Percentiles rank a stretch among this genome's conserved stretches.
Evolutionary conservation across 495 filamentous ascomycete species (phyloP).

Genomic region (Patellaria atrata): DNA sequence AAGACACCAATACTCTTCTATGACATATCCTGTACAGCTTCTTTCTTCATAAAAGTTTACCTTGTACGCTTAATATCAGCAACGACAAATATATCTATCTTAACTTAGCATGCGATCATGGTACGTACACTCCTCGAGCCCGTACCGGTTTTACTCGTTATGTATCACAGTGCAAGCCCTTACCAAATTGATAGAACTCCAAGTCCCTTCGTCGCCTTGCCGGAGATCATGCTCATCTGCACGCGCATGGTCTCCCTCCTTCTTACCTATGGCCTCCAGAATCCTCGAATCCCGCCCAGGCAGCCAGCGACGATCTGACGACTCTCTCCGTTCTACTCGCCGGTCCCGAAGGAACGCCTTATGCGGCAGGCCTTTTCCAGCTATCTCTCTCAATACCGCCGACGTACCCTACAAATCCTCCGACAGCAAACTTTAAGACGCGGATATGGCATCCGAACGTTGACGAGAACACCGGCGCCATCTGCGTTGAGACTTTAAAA

Average conservation of each 20-base stretch:
- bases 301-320: constrained; percentile 40
- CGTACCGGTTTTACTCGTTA: too few species aligned
- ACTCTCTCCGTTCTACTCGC: constrained; percentile 44
- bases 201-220: constrained; percentile 49
- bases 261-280: constrained; percentile 50
- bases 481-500: constrained; percentile 62
- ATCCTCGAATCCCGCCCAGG: constrained; percentile 20
- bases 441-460: constrained; percentile 63
- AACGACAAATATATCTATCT: too few species aligned
- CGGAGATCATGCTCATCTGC: constrained; percentile 48
- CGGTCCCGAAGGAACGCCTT: constrained; percentile 52
- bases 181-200: constrained; percentile 27
- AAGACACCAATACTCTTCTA: too few species aligned
- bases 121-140: too few species aligned
- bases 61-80: too few species aligned
- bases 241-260: constrained; percentile 42
- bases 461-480: constrained; percentile 47
- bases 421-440: constrained; percentile 53
- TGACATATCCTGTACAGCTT: too few species aligned
- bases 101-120: too few species aligned
- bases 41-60: too few species aligned
- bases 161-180: too few species aligned
- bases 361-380: constrained; percentile 43
- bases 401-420: constrained; percentile 49
- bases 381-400: constrained; percentile 48